These are phyloP conservation scores for Schwanniomyces yamadae DNA, from an alignment of 805 yeast genomes.

Conservation along the genomic window DNA sequence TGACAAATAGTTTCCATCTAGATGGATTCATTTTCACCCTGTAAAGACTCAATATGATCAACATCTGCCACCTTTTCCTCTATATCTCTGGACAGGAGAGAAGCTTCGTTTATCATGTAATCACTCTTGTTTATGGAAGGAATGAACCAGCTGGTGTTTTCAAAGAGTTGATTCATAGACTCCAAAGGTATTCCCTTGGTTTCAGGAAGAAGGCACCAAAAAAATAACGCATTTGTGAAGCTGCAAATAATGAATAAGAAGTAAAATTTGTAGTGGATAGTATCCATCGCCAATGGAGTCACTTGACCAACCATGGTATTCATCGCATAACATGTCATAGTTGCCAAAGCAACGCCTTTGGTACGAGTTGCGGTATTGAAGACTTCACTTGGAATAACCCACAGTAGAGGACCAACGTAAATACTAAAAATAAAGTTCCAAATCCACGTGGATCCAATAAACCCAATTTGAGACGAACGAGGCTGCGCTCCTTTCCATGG, in stretches of 20 bases:
- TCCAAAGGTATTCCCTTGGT: constrained; percentile 20
- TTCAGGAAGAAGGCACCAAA: constrained; percentile 33
- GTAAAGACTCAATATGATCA: too few species aligned
- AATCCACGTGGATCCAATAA: constrained; percentile 25
- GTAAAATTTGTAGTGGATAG: constrained; percentile 22
- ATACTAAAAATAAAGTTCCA: constrained; percentile 21
- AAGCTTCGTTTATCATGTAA: too few species aligned
- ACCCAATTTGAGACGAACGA: constrained; percentile 23
- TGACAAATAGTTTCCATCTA: too few species aligned
- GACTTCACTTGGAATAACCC: constrained; percentile 4
- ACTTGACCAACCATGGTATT: constrained; percentile 36
- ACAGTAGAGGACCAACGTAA: constrained; percentile 20
- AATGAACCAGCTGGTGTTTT: constrained; percentile 12
- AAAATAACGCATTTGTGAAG: constrained; percentile 24
- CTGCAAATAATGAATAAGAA: constrained; percentile 22
- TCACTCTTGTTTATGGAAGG: constrained; percentile 14
- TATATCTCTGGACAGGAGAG: constrained; percentile 9
- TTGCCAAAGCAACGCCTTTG: constrained; percentile 8
- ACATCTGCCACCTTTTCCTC: too few species aligned
- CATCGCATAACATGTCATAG: constrained; percentile 30
- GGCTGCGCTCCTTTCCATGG: constrained; percentile 12
- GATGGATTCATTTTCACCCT: too few species aligned
- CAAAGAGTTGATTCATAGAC: constrained; percentile 14
- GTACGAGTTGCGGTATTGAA: constrained; percentile 4
- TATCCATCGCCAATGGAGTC: constrained; percentile 22